These are phyloP conservation scores for Blastomyces emzantsi DNA, from an alignment of 2,329 filamentous ascomycete genomes.

Conservation along the genomic window DNA sequence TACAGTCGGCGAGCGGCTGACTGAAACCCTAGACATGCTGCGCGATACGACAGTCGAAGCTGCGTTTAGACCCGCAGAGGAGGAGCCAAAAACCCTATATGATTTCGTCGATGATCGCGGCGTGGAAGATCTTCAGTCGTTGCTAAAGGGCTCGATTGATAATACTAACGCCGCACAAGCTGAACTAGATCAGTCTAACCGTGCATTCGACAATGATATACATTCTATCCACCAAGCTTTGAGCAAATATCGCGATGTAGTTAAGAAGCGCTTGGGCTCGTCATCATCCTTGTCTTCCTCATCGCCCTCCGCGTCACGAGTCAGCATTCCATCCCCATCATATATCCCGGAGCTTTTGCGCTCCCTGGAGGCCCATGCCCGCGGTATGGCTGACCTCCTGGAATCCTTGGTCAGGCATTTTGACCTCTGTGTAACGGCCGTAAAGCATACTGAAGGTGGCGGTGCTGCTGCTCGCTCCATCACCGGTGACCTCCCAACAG, in stretches of 20 bases:
- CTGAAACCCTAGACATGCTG: slow-evolving; percentile 47
- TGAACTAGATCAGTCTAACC: slow-evolving; percentile 44
- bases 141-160: slow-evolving; percentile 53
- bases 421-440: slow-evolving; percentile 83
- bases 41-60: slow-evolving; percentile 51
- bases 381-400: slow-evolving; percentile 71
- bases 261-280: slow-evolving; percentile 20
- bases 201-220: slow-evolving; percentile 66
- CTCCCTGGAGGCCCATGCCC: slow-evolving; percentile 62
- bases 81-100: slow-evolving; percentile 49
- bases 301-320: slow-evolving; percentile 24
- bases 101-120: slow-evolving; percentile 59
- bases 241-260: slow-evolving; percentile 31
- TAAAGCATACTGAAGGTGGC: slow-evolving; percentile 80
- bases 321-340: slow-evolving; percentile 30
- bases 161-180: slow-evolving; percentile 53
- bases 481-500: slow-evolving; percentile 51
- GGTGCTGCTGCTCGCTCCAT: slow-evolving; percentile 58
- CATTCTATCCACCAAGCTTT: slow-evolving; percentile 54
- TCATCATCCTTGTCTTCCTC: slow-evolving; percentile 26
- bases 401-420: slow-evolving; percentile 79
- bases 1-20: slow-evolving; percentile 48
- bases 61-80: slow-evolving; percentile 43
- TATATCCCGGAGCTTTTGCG: slow-evolving; percentile 48
- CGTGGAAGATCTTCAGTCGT: slow-evolving; percentile 49